phyloP scores from a whole-genome alignment of 1,284 basidiomycete genomes.

The Pterula multifida region DNA sequence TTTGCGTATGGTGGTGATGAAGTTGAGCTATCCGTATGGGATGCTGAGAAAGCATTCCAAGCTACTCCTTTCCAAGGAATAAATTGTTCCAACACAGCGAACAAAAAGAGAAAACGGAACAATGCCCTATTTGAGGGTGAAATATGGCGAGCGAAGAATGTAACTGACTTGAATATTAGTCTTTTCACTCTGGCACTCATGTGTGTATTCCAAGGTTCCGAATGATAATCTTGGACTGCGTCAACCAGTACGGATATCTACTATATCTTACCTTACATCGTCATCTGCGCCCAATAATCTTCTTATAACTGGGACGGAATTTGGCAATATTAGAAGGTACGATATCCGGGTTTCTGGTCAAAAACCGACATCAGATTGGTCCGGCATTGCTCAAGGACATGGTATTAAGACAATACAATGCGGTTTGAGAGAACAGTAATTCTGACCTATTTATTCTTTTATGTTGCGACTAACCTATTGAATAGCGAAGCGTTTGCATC shows the following conservation, averaged over 20 bases:
- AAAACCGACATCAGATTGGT: background rate
- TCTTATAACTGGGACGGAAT: slow-evolving; percentile 63
- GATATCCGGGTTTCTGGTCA: slow-evolving; percentile 47
- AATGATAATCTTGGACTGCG: slow-evolving; percentile 73
- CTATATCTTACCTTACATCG: slow-evolving; percentile 42
- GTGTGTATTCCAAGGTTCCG: slow-evolving; percentile 35
- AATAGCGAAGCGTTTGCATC: slow-evolving; percentile 66
- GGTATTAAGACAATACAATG: background rate
- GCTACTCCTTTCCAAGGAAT: slow-evolving; percentile 13
- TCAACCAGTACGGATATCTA: slow-evolving; percentile 71
- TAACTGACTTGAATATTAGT: slow-evolving; percentile 16
- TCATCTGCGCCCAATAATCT: slow-evolving; percentile 27
- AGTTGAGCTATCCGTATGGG: slow-evolving; percentile 78
- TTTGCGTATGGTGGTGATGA: slow-evolving; percentile 85
- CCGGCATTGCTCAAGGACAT: background rate
- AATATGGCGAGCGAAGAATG: slow-evolving; percentile 73
- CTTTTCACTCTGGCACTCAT: background rate
- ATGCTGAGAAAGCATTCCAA: slow-evolving; percentile 57
- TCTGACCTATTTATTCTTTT: background rate
- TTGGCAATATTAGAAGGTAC: slow-evolving; percentile 70
- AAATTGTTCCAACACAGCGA: slow-evolving; percentile 12
- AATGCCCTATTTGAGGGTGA: slow-evolving; percentile 57
- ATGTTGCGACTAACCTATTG: slow-evolving; percentile 4
- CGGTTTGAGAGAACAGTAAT: background rate
- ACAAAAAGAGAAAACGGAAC: slow-evolving; percentile 61